Conservation (phyloP, 2,329 filamentous ascomycete genomes). For the Ascochyta koolunga region DNA sequence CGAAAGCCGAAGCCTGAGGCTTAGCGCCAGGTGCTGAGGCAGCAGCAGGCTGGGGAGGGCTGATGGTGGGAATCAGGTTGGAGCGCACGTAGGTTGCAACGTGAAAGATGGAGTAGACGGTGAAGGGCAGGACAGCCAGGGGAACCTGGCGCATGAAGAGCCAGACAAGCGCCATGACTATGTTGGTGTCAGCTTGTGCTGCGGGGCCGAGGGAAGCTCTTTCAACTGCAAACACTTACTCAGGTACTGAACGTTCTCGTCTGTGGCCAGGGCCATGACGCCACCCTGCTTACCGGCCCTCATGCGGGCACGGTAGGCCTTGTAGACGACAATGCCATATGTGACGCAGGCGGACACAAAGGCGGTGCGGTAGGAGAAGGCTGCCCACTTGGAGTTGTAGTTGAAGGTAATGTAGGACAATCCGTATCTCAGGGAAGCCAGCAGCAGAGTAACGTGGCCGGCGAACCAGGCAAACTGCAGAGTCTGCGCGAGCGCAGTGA, state of each 20-base stretch:
- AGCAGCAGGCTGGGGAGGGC: constrained; percentile 68
- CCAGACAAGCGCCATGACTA: constrained; percentile 94
- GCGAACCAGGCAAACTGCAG: constrained; percentile 78
- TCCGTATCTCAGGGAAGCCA: constrained; percentile 80
- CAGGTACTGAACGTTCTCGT: constrained; percentile 98
- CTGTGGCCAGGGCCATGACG: constrained; percentile 70
- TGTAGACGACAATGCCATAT: constrained; percentile 98
- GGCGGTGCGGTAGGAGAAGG: constrained; percentile 85
- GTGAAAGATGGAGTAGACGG: constrained; percentile 98
- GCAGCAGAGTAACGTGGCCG: constrained; percentile 85
- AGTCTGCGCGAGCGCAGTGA: constrained; percentile 81
- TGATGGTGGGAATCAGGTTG: constrained; percentile 87
- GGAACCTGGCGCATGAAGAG: constrained; percentile 88
- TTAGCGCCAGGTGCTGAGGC: constrained; percentile 60
- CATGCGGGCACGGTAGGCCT: constrained; percentile 86
- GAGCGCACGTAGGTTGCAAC: constrained; percentile 94
- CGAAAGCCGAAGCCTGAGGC: constrained; percentile 66
- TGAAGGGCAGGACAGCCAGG: constrained; percentile 89
- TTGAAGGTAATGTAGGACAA: constrained; percentile 90
- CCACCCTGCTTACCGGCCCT: constrained; percentile 73
- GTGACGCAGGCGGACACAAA: constrained; percentile 89
- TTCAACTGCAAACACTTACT: constrained; percentile 64
- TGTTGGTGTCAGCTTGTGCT: constrained; percentile 28
- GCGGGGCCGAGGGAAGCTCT: constrained; percentile 1
- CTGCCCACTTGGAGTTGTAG: constrained; percentile 76